Base-by-base conservation (phyloP, 169 alveolate species). In the Miamiensis avidus region DNA sequence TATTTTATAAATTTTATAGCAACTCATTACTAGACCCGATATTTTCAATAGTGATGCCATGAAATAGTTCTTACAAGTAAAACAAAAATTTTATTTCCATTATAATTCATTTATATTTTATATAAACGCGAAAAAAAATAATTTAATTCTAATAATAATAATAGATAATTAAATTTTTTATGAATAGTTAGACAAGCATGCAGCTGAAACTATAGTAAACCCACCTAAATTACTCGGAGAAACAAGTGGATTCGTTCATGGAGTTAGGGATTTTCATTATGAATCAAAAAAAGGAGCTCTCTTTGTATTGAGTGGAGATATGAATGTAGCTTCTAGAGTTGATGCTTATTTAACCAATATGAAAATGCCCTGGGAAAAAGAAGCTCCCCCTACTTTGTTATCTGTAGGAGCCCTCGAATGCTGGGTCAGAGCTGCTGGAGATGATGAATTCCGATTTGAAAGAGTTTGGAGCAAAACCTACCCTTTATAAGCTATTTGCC, bases 291-390 rank as follows among this genome's bases (percentile, higher is more conserved):
- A 92, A 85, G 34, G 90, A 72, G 78, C 92, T 11, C 82, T 93
- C 33, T 95, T 95, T 78, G 88, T 93, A 1, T 93, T 95, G 0
- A 86, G 94, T 29, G 87, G 94, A 32, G 97, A 95, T 84, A 95
- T 95, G 97, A 93, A 95, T 74, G 91, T 95, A 28, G 94, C 96
- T 28, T 90, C 95, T 31, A 82, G 97, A 76, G 82, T 95, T 1
- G 97, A 95, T 83, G 93, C 97, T 20, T 95, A 95, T 88, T 87
- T 95, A 76, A 92, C 96, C 0, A 95, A 95, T 85, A 92, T 91
- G 87, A 86, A 86, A 75, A 86, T 86, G 90, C 90, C 90, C 31
- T 86, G 90, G 90, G 90, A 86, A 81, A 86, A 86, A 69, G 90
- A 86, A 69, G 83, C 83, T 20, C 90, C 90, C 75, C 79, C 78